A percentile compares a stretch with the other conserved stretches of the same genome.
phyloP scores from a whole-genome alignment of 768 basidiomycete genomes.

The Hygrocybe coccinea region DNA sequence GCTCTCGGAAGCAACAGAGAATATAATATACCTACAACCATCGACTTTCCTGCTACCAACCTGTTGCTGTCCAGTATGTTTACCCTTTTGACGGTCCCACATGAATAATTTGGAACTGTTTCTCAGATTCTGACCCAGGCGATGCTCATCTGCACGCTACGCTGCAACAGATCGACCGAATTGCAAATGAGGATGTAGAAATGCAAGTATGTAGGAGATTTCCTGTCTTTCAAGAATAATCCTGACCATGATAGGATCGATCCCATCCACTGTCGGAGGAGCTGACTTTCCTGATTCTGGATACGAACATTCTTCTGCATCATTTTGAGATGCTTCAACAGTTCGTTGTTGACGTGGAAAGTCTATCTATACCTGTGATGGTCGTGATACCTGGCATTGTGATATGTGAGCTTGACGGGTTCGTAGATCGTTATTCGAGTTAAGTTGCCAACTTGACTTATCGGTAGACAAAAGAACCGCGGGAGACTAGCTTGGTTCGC shows the following conservation, averaged over 20 bases:
- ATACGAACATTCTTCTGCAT: slow-evolving; percentile 75
- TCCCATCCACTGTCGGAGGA: slow-evolving; percentile 4
- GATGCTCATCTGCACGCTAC: slow-evolving; percentile 35
- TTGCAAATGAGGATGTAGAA: slow-evolving; percentile 64
- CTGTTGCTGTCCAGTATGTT: slow-evolving; percentile 13
- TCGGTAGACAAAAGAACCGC: slow-evolving; percentile 44
- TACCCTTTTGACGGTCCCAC: not conserved
- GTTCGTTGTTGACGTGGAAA: slow-evolving; percentile 61
- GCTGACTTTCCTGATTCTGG: slow-evolving; percentile 51
- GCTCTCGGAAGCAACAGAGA: no score
- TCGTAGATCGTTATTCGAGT: slow-evolving; percentile 8
- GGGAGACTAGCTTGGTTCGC: slow-evolving; percentile 56
- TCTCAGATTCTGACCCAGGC: not conserved
- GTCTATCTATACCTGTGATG: slow-evolving; percentile 43
- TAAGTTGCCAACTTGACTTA: not conserved
- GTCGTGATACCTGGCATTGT: slow-evolving; percentile 72
- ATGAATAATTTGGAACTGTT: not conserved
- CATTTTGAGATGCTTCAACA: slow-evolving; percentile 58
- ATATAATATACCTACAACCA: no score
- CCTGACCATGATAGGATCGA: not conserved
- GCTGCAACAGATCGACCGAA: slow-evolving; percentile 47
- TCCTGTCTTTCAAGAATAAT: not conserved
- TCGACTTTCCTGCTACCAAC: no score
- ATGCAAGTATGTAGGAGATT: slow-evolving; percentile 51
- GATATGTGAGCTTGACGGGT: slow-evolving; percentile 75